Percentiles rank a stretch among this genome's conserved stretches.
Conservation (phyloP, 2,329 filamentous ascomycete genomes). For the Pestalotiopsis fici region DNA sequence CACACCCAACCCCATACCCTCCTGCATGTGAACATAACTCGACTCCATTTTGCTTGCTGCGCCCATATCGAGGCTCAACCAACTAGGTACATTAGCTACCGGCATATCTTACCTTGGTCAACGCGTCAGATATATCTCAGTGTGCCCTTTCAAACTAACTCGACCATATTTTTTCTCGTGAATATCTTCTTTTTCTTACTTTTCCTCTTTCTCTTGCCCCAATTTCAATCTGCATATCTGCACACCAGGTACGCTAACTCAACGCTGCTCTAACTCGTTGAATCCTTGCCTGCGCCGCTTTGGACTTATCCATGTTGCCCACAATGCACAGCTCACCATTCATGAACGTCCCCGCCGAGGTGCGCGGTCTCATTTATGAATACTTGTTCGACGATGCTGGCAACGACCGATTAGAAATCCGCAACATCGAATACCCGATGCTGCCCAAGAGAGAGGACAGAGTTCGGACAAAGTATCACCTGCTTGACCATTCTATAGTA, state of each 20-base stretch:
- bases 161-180: not conserved
- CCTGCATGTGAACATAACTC: no score
- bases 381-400: constrained; percentile 44
- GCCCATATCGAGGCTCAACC: not conserved
- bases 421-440: constrained; percentile 28
- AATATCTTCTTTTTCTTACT: not conserved
- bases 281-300: not conserved
- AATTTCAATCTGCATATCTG: not conserved
- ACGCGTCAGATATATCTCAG: not conserved
- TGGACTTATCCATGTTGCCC: not conserved
- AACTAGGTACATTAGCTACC: not conserved
- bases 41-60: no score
- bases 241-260: not conserved
- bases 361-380: constrained; percentile 44
- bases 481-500: constrained; percentile 39
- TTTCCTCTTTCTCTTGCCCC: not conserved
- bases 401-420: constrained; percentile 38
- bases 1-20: not conserved
- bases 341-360: constrained; percentile 39
- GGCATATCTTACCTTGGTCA: not conserved
- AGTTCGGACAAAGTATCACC: constrained; percentile 39
- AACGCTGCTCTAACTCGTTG: not conserved
- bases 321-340: not conserved
- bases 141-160: not conserved
- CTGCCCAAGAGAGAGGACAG: constrained; percentile 20